Conservation (phyloP, 2,329 filamentous ascomycete species). For the Aspergillus sp. region DNA sequence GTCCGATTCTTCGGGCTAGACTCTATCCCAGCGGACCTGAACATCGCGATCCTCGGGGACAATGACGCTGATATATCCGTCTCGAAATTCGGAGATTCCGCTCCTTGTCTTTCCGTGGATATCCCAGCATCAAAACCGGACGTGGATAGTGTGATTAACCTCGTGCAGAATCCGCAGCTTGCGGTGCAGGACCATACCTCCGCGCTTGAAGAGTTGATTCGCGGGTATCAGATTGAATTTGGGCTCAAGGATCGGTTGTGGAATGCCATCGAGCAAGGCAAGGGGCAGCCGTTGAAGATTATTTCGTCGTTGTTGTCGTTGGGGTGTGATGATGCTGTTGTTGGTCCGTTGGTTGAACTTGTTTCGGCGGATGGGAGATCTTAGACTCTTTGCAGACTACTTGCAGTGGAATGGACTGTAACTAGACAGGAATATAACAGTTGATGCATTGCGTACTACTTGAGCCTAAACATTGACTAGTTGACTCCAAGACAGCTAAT, state of each 20-base stretch:
- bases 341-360: conserved; percentile 27
- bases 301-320: conserved; percentile 24
- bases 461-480: no score
- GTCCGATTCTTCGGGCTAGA: conserved; percentile 6
- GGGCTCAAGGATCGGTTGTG: conserved; percentile 27
- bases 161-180: conserved; percentile 36
- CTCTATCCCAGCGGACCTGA: conserved; percentile 6
- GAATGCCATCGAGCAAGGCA: conserved; percentile 19
- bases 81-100: neutral
- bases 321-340: conserved; percentile 26
- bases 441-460: no score
- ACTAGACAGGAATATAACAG: no score
- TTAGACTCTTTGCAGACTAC: no score
- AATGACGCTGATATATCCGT: neutral
- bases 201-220: conserved; percentile 21
- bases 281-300: conserved; percentile 17
- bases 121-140: conserved; percentile 15
- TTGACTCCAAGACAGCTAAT: no score
- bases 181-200: conserved; percentile 19
- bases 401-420: neutral
- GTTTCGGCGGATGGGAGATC: neutral
- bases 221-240: conserved; percentile 29
- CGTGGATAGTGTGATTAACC: conserved; percentile 33
- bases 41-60: conserved; percentile 16
- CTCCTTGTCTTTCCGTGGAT: conserved; percentile 20